phyloP scores from a whole-genome alignment of 495 filamentous ascomycete species.

The Hypoxylon fragiforme region DNA sequence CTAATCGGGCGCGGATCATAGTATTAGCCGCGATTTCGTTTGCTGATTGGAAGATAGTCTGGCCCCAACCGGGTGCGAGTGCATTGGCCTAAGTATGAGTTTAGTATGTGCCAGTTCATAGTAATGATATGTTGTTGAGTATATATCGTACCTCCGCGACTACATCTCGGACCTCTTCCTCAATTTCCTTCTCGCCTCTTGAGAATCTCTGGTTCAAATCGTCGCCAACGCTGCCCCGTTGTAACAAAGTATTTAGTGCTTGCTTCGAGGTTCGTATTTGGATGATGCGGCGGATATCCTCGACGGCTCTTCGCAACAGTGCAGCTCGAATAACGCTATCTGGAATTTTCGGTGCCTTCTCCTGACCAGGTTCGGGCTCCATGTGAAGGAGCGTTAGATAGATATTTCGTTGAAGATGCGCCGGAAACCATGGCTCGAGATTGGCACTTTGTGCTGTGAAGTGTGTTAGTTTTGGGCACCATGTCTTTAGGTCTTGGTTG shows the following conservation, averaged over 20 bases:
- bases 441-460: slow-evolving; percentile 71
- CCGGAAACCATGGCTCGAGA: slow-evolving; percentile 88
- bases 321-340: slow-evolving; percentile 87
- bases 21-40: slow-evolving; percentile 80
- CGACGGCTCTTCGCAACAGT: slow-evolving; percentile 83
- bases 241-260: slow-evolving; percentile 77
- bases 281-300: slow-evolving; percentile 90
- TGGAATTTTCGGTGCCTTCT: slow-evolving; percentile 74
- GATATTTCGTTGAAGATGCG: slow-evolving; percentile 88
- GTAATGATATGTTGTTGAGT: neutral
- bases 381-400: slow-evolving; percentile 91
- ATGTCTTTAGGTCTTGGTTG: neutral
- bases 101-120: too few species aligned
- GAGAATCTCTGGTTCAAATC: slow-evolving; percentile 93
- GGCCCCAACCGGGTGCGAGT: slow-evolving; percentile 83
- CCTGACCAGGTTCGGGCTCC: slow-evolving; percentile 68
- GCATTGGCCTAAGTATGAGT: slow-evolving; percentile 70
- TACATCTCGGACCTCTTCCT: slow-evolving; percentile 92
- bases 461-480: slow-evolving; percentile 19
- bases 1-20: slow-evolving; percentile 71
- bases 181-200: slow-evolving; percentile 94
- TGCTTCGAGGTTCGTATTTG: slow-evolving; percentile 82
- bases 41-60: slow-evolving; percentile 92
- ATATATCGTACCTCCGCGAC: slow-evolving; percentile 72
- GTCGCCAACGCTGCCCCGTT: slow-evolving; percentile 91